Evolutionary conservation across 2,329 filamentous ascomycete species (phyloP).

Genomic region (Fusarium sp.): DNA sequence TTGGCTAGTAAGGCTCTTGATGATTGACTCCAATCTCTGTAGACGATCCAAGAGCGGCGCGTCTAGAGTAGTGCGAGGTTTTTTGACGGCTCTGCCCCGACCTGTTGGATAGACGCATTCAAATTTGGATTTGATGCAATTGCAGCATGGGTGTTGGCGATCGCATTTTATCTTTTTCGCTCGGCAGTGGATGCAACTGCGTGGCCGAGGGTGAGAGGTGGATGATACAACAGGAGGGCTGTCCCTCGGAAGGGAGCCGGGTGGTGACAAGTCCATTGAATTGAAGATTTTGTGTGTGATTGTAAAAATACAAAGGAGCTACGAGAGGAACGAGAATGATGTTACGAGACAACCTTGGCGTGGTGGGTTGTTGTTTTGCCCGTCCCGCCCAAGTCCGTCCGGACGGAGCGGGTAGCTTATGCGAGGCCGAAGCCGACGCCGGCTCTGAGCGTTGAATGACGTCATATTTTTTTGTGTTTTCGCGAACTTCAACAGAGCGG

Average conservation of each 20-base stretch:
- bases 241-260: background rate
- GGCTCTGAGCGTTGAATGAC: background rate
- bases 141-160: background rate
- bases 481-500: background rate
- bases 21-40: background rate
- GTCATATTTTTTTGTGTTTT: background rate
- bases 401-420: background rate
- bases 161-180: background rate
- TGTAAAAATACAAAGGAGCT: too few relatives aligned
- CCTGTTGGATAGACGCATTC: slow-evolving; percentile 1
- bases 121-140: background rate
- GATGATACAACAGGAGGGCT: too few relatives aligned
- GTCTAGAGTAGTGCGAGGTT: background rate
- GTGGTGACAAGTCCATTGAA: too few relatives aligned
- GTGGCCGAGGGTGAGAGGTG: background rate
- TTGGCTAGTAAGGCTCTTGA: background rate
- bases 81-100: background rate
- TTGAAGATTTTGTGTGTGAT: too few relatives aligned
- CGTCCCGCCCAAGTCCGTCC: too few relatives aligned
- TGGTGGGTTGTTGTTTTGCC: background rate
- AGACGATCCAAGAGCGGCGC: background rate
- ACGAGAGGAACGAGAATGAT: too few relatives aligned
- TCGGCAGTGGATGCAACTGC: background rate
- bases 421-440: background rate
- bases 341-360: background rate